Evolutionary conservation across 1,284 basidiomycete species (phyloP), one percentile per base, ranked within the genome.

Genomic region (Ustilago trichophora): DNA sequence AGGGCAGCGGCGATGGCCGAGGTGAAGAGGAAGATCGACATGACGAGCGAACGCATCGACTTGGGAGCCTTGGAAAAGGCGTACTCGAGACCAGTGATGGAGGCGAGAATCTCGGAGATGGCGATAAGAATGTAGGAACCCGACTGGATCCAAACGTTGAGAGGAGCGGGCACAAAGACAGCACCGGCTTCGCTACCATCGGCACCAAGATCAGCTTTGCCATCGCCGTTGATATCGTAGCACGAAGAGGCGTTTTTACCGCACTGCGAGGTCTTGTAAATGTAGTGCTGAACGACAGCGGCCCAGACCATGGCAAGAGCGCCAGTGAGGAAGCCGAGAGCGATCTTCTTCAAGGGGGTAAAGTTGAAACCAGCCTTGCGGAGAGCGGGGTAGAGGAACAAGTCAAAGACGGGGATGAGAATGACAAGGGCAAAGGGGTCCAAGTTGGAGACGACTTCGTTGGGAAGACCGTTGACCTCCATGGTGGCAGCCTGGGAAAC

Each of bases 381-480:
- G 10, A 92, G 83, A n/a, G 81, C 83, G 15, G 92, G 92, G 83
- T 93, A 93, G 72, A 91, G 87, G 65, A 76, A 65, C 35, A 80
- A 82, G 59, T 82, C 84, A 62, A 85, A 77, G 56, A 85, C 67
- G 33, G 84, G 83, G 16, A 83, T 80, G 43, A 81, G 73, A 49
- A 85, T 72, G 56, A 85, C 80, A 50, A 84, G 82, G 36, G 80
- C 77, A 46, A 92, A 83, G 3, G 91, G 91, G 76, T 92, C 88
- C 45, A 92, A 83, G 82, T 91, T 91, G 41, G 89, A 90, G 58
- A 92, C 83, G 35, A 93, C 57, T 76, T 92, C 91, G 78, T 92
- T 93, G 9, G 91, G 91, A 6, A 83, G 72, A 53, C 90, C 90
- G 72, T 90, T 84, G 3, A 88, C 87, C 22, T 82, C 75, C 83